Evolutionary conservation across 2,329 filamentous ascomycete genomes (phyloP).

Genomic region (Amphichorda felina): DNA sequence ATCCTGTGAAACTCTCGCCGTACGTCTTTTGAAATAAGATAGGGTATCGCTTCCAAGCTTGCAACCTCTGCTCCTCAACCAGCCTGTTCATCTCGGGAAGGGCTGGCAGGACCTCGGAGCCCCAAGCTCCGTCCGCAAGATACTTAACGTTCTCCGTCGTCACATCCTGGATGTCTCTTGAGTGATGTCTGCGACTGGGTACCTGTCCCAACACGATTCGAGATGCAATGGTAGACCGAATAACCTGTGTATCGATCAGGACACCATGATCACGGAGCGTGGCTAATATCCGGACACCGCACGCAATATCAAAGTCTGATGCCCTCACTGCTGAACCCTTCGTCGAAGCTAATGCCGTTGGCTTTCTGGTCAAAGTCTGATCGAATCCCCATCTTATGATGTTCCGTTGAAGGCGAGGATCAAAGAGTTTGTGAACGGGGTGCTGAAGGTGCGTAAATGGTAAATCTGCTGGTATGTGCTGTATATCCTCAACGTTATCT

Average conservation of each 20-base stretch:
- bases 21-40: conserved; percentile 1
- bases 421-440: conserved; percentile 34
- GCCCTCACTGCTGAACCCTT: neutral
- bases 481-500: conserved; percentile 3
- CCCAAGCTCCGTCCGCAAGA: conserved; percentile 22
- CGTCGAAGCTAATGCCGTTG: neutral
- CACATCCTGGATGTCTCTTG: conserved; percentile 18
- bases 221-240: conserved; percentile 14
- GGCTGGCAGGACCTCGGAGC: conserved; percentile 14
- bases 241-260: conserved; percentile 16
- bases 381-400: conserved; percentile 35
- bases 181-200: conserved; percentile 13
- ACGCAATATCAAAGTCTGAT: conserved; percentile 19
- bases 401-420: conserved; percentile 20
- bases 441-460: conserved; percentile 27
- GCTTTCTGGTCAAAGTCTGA: conserved; percentile 11
- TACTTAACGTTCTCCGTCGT: conserved; percentile 15
- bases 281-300: conserved; percentile 22
- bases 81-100: neutral
- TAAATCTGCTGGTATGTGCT: conserved; percentile 26
- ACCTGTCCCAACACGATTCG: conserved; percentile 16
- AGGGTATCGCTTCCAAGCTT: conserved; percentile 1
- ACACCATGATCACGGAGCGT: conserved; percentile 21
- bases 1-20: neutral
- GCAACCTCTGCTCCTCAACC: neutral